A percentile compares a stretch with the other conserved stretches of the same genome.
Conservation (phyloP, 495 filamentous ascomycete genomes). For the Astrothelium subdiscretum region DNA sequence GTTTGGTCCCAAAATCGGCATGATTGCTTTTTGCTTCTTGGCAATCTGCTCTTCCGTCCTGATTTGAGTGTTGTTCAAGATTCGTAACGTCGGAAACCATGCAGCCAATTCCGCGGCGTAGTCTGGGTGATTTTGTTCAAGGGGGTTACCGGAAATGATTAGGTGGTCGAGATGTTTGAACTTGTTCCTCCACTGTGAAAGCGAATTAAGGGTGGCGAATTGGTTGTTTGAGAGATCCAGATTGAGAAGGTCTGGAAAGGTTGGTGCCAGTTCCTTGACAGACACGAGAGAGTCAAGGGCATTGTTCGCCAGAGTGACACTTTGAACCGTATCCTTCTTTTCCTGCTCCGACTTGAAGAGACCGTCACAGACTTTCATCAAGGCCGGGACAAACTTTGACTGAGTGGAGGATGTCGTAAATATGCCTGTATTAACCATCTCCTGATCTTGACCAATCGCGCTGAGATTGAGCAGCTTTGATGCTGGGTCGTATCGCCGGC, state of each 20-base stretch:
- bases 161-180: slow-evolving; percentile 69
- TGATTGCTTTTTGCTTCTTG: slow-evolving; percentile 25
- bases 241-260: slow-evolving; percentile 72
- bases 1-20: slow-evolving; percentile 55
- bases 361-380: slow-evolving; percentile 70
- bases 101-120: slow-evolving; percentile 60
- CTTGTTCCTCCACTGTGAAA: slow-evolving; percentile 61
- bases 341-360: slow-evolving; percentile 52
- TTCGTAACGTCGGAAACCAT: slow-evolving; percentile 69
- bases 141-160: slow-evolving; percentile 62
- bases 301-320: slow-evolving; percentile 69
- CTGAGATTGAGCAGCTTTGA: slow-evolving; percentile 72
- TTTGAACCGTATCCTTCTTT: slow-evolving; percentile 60
- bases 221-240: slow-evolving; percentile 76
- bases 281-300: slow-evolving; percentile 54
- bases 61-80: slow-evolving; percentile 58
- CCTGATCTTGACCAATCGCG: slow-evolving; percentile 54
- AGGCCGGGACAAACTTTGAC: slow-evolving; percentile 77
- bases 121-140: slow-evolving; percentile 46
- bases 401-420: slow-evolving; percentile 60
- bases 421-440: slow-evolving; percentile 57
- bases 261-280: slow-evolving; percentile 59
- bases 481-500: slow-evolving; percentile 54
- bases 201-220: slow-evolving; percentile 44
- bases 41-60: slow-evolving; percentile 56